A percentile compares a stretch with the other conserved stretches of the same genome.
Conservation (phyloP, 78 protist species). For the Thecamonas trahens region DNA sequence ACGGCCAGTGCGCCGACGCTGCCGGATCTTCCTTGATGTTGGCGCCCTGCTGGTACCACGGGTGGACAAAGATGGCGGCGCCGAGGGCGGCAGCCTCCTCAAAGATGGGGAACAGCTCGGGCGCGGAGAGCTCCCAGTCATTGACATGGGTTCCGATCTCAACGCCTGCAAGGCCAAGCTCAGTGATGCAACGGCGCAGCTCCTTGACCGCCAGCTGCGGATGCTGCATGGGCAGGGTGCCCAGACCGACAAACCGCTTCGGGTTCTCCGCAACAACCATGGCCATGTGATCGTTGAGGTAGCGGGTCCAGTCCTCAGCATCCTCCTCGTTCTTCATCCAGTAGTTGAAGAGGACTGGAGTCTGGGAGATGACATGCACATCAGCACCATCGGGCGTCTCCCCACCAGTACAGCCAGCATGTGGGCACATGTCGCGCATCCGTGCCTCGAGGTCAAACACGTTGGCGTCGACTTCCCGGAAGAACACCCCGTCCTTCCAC, state of each 20-base stretch:
- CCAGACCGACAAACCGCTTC: slow-evolving; percentile 77
- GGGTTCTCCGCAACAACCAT: slow-evolving; percentile 56
- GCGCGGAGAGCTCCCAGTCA: slow-evolving; percentile 68
- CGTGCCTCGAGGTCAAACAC: slow-evolving; percentile 63
- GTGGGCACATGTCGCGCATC: slow-evolving; percentile 53
- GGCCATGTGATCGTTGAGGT: slow-evolving; percentile 84
- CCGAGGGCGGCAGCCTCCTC: slow-evolving; percentile 25
- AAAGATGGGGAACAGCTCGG: slow-evolving; percentile 67
- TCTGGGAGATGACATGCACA: slow-evolving; percentile 80
- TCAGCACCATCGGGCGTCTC: slow-evolving; percentile 19
- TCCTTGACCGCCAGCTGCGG: slow-evolving; percentile 70
- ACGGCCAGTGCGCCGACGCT: too few species aligned
- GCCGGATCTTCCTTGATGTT: background rate
- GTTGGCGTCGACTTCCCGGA: slow-evolving; percentile 70
- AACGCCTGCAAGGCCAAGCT: slow-evolving; percentile 31
- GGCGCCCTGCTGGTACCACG: slow-evolving; percentile 83
- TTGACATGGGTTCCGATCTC: slow-evolving; percentile 76
- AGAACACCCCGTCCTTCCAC: slow-evolving; percentile 59
- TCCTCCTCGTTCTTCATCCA: slow-evolving; percentile 73
- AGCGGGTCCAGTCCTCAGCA: slow-evolving; percentile 55
- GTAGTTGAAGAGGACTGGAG: slow-evolving; percentile 73
- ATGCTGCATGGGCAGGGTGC: slow-evolving; percentile 87
- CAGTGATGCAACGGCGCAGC: slow-evolving; percentile 7
- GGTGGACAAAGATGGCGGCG: slow-evolving; percentile 81
- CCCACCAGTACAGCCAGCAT: too few species aligned